Evolutionary conservation across 1,139 yeast genomes (phyloP).

Genomic region (Yamadazyma atmosphaerica): DNA sequence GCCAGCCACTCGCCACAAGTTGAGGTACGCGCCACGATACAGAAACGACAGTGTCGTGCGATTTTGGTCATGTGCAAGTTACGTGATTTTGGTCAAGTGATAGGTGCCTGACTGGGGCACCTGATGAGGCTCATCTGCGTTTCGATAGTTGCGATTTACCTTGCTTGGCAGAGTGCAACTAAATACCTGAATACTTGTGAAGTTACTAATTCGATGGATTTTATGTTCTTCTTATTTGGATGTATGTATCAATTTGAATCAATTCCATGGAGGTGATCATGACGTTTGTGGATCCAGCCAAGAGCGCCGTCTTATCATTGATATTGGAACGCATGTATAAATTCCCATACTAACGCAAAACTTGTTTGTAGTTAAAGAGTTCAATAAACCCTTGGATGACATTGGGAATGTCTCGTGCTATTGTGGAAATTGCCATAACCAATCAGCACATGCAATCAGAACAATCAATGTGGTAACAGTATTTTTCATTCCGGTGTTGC

Average conservation of each 20-base stretch:
- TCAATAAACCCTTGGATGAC: constrained; percentile 28
- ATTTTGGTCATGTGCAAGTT: too few species aligned
- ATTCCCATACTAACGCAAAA: constrained; percentile 7
- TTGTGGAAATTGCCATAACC: constrained; percentile 47
- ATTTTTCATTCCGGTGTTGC: constrained; percentile 47
- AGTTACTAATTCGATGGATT: constrained; percentile 31
- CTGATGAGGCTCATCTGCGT: background rate
- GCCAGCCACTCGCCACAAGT: too few species aligned
- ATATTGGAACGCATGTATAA: too few species aligned
- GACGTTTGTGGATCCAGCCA: too few species aligned
- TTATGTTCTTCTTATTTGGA: constrained; percentile 32
- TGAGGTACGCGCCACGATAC: too few species aligned
- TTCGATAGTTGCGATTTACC: background rate
- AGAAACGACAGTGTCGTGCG: too few species aligned
- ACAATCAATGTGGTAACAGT: constrained; percentile 45
- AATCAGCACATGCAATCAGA: constrained; percentile 43
- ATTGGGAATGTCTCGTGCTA: constrained; percentile 31
- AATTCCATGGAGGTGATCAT: background rate
- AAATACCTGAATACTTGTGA: too few species aligned
- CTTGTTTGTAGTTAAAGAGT: constrained; percentile 24
- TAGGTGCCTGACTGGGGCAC: background rate
- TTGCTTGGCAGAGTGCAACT: background rate
- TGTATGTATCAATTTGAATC: constrained; percentile 22
- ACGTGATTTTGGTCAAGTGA: background rate
- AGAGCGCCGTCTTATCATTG: too few species aligned